Base-by-base conservation (phyloP, 2,329 filamentous ascomycete species). In the Colletotrichum shisoi region DNA sequence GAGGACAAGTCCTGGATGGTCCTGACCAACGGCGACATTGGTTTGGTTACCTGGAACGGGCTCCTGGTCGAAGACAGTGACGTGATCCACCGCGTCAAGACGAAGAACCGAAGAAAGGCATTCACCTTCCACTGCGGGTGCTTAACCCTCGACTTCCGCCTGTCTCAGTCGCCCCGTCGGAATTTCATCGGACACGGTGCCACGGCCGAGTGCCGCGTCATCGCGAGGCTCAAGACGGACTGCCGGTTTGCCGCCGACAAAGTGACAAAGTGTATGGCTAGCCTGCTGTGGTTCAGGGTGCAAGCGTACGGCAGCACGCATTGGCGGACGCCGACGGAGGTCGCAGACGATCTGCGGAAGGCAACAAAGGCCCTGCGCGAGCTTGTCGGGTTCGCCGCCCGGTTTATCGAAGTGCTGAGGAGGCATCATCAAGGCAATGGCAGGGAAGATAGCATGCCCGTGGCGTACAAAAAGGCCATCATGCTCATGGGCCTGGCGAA, bases 361-460 rank as follows among this genome's bases (percentile, higher is more conserved):
- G 42, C 59, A 1, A 52, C 21, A 11, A 27, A 51, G 15, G 37
- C 52, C 8, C n/a, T 67, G 9, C 13, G 40, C 9, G 52, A 52
- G 4, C 51, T 57, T 27, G 45, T 52, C 19, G 31, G 39, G 1
- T 5, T 63, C 17, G 60, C 52, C 5, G 59, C 49, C 3, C 59
- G 59, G 27, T 57, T 63, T 31, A 19, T 63, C 31, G 44, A 67
- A 31, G 42, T 15, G 52, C 40, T 52, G 63, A 57, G 45, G 46
- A 34, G 21, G 45, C 39, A 48, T 13, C 24, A 63, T 4, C 31
- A 39, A 24, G 49, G 59, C 12, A 12, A n/a, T 6, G 34, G 34
- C 17, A 42, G 49, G 19, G 52, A 39, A 9, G 44, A 15, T 2
- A 24, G 9, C 2, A 48, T 66, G 15, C 46, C 45, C 6, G 8